Conservation (phyloP, 1,284 basidiomycete species). For the Melanopsichium pennsylvanicum region DNA sequence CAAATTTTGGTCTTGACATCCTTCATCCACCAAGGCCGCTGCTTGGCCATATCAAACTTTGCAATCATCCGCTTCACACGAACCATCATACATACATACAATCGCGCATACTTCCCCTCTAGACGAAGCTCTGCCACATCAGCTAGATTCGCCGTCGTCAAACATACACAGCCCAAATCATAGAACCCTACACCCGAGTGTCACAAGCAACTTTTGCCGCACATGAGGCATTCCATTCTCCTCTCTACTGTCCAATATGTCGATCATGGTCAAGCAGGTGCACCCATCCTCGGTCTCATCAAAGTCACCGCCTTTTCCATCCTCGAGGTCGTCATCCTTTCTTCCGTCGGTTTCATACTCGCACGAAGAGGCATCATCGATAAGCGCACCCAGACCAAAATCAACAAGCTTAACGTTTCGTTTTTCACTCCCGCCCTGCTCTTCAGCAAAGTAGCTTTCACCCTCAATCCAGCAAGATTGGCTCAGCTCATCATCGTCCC, state of each 20-base stretch:
- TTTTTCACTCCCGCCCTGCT: conserved; percentile 90
- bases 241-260: conserved; percentile 35
- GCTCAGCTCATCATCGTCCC: conserved; percentile 91
- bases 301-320: conserved; percentile 72
- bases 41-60: no score
- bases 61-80: no score
- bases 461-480: conserved; percentile 74
- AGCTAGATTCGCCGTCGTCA: neutral
- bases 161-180: no score
- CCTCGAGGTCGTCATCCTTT: conserved; percentile 85
- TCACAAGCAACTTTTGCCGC: neutral
- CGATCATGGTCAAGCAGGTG: conserved; percentile 36
- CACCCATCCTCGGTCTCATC: conserved; percentile 51
- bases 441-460: conserved; percentile 90
- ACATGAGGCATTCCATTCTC: conserved; percentile 35
- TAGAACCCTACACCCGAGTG: no score
- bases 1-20: no score
- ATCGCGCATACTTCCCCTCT: no score
- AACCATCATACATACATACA: no score
- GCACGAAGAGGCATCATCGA: conserved; percentile 82
- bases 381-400: conserved; percentile 81
- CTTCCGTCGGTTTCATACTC: conserved; percentile 83
- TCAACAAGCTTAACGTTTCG: conserved; percentile 75
- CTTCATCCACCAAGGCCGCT: no score
- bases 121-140: neutral